Percentiles rank a stretch among this genome's conserved stretches.
Evolutionary conservation across 139 green algal genomes (phyloP).

Genomic region (Chlamydomonas applanata): DNA sequence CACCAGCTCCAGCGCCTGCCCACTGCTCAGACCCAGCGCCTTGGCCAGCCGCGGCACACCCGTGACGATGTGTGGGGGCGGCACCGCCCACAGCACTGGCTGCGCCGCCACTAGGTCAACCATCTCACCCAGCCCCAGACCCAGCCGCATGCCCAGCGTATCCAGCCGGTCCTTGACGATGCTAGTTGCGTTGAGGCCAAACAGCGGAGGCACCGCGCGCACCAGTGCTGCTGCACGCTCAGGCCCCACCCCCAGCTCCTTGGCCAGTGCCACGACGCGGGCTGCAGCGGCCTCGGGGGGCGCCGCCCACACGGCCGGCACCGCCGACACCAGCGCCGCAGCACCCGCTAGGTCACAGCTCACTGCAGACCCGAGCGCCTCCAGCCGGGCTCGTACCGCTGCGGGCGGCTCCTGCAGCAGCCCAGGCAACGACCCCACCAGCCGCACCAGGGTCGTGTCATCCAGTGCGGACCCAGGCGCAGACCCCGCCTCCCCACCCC

Average conservation of each 20-base stretch:
- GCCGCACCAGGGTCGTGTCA: neutral
- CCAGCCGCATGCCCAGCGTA: conserved; percentile 10
- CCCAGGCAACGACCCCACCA: neutral
- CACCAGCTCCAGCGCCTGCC: conserved; percentile 24
- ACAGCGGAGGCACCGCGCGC: conserved; percentile 24
- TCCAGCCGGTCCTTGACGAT: conserved; percentile 32
- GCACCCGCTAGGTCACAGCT: neutral
- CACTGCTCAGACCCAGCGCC: neutral
- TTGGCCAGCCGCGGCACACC: conserved; percentile 9
- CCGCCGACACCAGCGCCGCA: neutral
- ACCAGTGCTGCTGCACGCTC: conserved; percentile 21
- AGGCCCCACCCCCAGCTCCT: conserved; percentile 12
- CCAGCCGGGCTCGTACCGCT: neutral
- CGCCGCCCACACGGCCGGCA: neutral
- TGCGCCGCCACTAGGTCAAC: conserved; percentile 33
- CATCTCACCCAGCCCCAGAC: conserved; percentile 7
- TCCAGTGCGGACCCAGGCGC: neutral
- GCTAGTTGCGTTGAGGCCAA: conserved; percentile 25
- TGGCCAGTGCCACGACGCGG: conserved; percentile 12
- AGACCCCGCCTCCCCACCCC: too few relatives aligned
- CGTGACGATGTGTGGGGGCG: conserved; percentile 18
- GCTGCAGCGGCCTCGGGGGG: neutral
- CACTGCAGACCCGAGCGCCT: neutral
- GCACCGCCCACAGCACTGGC: conserved; percentile 41
- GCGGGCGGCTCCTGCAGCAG: neutral